Conservation (phyloP, 2,329 filamentous ascomycete genomes). For the Hypoxylon sp. region DNA sequence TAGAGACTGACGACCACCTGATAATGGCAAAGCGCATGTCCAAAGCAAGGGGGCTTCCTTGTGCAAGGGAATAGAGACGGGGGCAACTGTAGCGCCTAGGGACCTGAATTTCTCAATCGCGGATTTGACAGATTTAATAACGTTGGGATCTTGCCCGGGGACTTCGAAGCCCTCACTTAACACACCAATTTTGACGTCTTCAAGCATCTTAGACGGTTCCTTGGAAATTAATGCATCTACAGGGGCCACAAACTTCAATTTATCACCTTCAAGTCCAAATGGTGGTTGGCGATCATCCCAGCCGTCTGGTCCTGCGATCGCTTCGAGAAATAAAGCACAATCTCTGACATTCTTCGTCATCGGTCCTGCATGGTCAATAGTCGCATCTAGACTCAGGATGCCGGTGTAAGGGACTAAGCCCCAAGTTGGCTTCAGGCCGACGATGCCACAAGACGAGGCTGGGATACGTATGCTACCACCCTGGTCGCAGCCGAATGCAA, state of each 20-base stretch:
- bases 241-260: constrained; percentile 36
- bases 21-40: constrained; percentile 44
- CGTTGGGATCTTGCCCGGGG: constrained; percentile 47
- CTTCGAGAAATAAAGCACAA: constrained; percentile 53
- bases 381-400: constrained; percentile 51
- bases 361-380: constrained; percentile 54
- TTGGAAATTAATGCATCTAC: constrained; percentile 39
- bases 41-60: constrained; percentile 43
- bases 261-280: constrained; percentile 42
- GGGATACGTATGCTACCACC: constrained; percentile 56
- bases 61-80: constrained; percentile 54
- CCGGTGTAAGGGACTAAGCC: constrained; percentile 57
- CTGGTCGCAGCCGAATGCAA: constrained; percentile 56
- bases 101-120: constrained; percentile 50
- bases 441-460: constrained; percentile 52
- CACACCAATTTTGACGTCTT: constrained; percentile 53
- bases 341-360: constrained; percentile 52
- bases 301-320: constrained; percentile 53
- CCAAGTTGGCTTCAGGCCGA: constrained; percentile 55
- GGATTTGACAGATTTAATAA: constrained; percentile 46
- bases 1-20: constrained; percentile 41
- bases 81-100: constrained; percentile 50
- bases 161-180: constrained; percentile 52
- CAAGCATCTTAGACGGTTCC: constrained; percentile 41
- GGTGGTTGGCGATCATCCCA: constrained; percentile 55